Evolutionary conservation across 257 asterid species (phyloP).

Genomic region (Pogostemon cablin): DNA sequence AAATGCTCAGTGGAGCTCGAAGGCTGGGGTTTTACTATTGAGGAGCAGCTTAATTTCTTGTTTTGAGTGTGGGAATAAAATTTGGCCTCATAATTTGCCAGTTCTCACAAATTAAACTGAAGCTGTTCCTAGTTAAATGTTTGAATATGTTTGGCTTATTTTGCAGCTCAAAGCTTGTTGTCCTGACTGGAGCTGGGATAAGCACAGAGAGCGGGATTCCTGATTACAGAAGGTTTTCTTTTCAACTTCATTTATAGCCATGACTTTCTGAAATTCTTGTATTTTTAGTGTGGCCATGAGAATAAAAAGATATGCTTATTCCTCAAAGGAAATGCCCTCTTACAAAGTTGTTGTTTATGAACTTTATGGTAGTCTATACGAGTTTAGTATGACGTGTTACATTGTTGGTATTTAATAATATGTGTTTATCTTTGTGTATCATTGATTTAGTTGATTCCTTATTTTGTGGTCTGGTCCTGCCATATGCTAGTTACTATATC

Average conservation of each 20-base stretch:
- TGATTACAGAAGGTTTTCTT: conserved; percentile 81
- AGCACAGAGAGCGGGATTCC: conserved; percentile 99
- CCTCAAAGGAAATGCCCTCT: conserved; percentile 19
- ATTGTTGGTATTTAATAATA: neutral
- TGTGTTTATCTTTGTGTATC: neutral
- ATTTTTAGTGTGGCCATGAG: neutral
- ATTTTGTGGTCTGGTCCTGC: neutral
- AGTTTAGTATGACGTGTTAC: neutral
- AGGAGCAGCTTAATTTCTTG: neutral
- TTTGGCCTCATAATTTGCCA: conserved; percentile 7
- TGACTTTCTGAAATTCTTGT: conserved; percentile 15
- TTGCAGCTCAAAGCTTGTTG: conserved; percentile 78
- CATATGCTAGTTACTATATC: neutral
- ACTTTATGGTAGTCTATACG: neutral
- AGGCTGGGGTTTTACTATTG: neutral
- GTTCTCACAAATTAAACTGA: neutral
- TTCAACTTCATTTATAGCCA: conserved; percentile 17
- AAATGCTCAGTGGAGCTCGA: neutral
- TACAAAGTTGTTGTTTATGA: neutral
- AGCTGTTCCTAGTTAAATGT: conserved; percentile 16
- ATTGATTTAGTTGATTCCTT: conserved; percentile 13
- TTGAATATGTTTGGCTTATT: conserved; percentile 26
- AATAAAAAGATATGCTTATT: neutral
- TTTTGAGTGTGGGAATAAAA: neutral
- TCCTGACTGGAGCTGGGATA: conserved; percentile 94